Conservation (phyloP, 805 yeast species). For the Candida gorgasii region DNA sequence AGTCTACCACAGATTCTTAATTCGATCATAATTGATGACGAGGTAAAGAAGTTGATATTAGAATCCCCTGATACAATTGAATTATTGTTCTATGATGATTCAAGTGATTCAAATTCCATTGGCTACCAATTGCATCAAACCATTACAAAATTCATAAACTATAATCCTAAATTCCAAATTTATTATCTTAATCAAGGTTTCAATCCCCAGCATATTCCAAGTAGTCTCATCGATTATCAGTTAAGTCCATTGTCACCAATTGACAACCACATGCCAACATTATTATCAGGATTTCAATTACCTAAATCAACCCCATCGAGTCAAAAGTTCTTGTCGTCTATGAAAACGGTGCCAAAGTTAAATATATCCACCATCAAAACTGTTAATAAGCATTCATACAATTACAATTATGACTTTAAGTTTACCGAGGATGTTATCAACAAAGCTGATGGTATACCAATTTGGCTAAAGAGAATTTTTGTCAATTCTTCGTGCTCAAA, state of each 20-base stretch:
- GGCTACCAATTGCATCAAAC: slow-evolving; percentile 36
- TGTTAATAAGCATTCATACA: slow-evolving; percentile 17
- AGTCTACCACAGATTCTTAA: slow-evolving; percentile 33
- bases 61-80: slow-evolving; percentile 20
- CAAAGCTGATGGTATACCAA: slow-evolving; percentile 24
- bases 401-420: slow-evolving; percentile 21
- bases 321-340: slow-evolving; percentile 35
- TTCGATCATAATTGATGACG: slow-evolving; percentile 27
- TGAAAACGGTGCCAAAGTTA: slow-evolving; percentile 30
- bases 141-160: slow-evolving; percentile 27
- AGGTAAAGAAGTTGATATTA: slow-evolving; percentile 21
- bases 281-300: slow-evolving; percentile 41
- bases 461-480: slow-evolving; percentile 29
- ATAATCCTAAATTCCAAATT: slow-evolving; percentile 12
- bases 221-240: slow-evolving; percentile 11
- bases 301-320: slow-evolving; percentile 42
- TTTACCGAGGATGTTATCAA: slow-evolving; percentile 20
- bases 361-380: slow-evolving; percentile 17
- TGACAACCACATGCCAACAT: slow-evolving; percentile 9
- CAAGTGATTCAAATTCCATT: slow-evolving; percentile 21
- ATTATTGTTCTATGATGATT: slow-evolving; percentile 36
- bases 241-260: slow-evolving; percentile 8
- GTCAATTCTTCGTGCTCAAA: not conserved
- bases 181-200: slow-evolving; percentile 14
- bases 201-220: not conserved